Evolutionary conservation across 192 early-diverging fungal genomes (phyloP), one percentile per base, ranked within the genome.

Genomic region (Nowakowskiella sp.): DNA sequence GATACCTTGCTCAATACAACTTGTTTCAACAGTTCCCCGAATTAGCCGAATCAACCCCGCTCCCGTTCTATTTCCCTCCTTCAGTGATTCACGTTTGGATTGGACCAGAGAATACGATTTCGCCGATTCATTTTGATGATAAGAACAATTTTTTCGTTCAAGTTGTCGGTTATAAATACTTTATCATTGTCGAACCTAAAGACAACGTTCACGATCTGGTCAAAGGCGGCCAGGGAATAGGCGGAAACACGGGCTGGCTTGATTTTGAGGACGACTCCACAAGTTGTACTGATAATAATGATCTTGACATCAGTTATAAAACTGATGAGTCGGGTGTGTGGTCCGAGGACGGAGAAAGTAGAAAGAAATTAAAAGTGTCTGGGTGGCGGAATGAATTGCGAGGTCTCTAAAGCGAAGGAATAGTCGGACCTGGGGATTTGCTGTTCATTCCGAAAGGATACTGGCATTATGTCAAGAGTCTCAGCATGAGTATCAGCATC

Each of bases 381-480:
- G n/a, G n/a, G n/a, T n/a, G n/a, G n/a, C n/a, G 21, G 31, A 45
- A 1, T 33, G 27, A 22, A 85, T 75, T 60, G 81, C 87, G 1
- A 21, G 32, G 2, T 85, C 87, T 65, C 48, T 60, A 4, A 21
- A 74, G 9, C 0, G 90, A 94, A 53, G 80, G 82, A 24, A 46
- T 88, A 4, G 66, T 92, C 16, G 52, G 54, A 21, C 81, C 87
- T 7, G 88, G 92, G 0, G 88, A 94, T 47, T 23, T 91, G 58
- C 66, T 94, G 0, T 92, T 87, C 53, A 90, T 94, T 44, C 92
- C 92, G 24, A 49, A 59, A 26, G 73, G 75, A 3, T 94, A 88
- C 86, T 94, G 91, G 91, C 91, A 94, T 58, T 89, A 85, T 60
- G 85, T 94, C 26, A 70, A 76, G 47, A 84, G 87, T 6, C 61